phyloP scores from a whole-genome alignment of 2,329 filamentous ascomycete genomes.

The Pyrenophora teres region DNA sequence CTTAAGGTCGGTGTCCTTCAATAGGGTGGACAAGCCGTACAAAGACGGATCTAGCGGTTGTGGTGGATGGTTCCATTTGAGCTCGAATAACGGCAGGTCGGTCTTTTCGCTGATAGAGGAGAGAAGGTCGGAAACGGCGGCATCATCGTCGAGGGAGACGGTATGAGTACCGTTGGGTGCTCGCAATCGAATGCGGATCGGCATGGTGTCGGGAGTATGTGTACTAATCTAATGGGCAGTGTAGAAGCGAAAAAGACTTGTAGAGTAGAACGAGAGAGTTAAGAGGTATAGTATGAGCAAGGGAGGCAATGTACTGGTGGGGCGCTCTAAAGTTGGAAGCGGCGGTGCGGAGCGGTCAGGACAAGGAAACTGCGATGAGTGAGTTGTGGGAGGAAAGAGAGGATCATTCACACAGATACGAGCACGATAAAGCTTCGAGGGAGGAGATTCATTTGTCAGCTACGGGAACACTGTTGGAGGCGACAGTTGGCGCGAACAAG shows the following conservation, averaged over 20 bases:
- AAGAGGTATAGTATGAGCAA: constrained; percentile 2
- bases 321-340: constrained; percentile 5
- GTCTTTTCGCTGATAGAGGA: constrained; percentile 67
- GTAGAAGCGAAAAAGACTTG: background rate
- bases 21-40: constrained; percentile 55
- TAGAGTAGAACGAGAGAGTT: too few relatives aligned
- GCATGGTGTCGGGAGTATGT: constrained; percentile 29
- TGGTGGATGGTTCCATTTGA: constrained; percentile 86
- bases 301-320: constrained; percentile 10
- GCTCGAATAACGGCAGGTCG: constrained; percentile 67
- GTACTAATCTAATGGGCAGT: background rate
- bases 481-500: constrained; percentile 14
- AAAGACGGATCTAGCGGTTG: constrained; percentile 66
- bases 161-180: constrained; percentile 74
- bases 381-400: background rate
- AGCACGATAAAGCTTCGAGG: background rate
- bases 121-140: constrained; percentile 67
- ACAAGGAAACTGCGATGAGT: constrained; percentile 9
- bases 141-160: constrained; percentile 69
- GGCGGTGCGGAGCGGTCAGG: constrained; percentile 10
- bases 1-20: constrained; percentile 63
- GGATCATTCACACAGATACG: constrained; percentile 4
- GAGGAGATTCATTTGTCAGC: constrained; percentile 16
- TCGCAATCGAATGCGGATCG: constrained; percentile 76
- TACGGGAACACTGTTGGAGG: constrained; percentile 8